These are phyloP conservation scores for Trypanosoma avium DNA, from an alignment of 208 protist genomes.

Conservation along the genomic window DNA sequence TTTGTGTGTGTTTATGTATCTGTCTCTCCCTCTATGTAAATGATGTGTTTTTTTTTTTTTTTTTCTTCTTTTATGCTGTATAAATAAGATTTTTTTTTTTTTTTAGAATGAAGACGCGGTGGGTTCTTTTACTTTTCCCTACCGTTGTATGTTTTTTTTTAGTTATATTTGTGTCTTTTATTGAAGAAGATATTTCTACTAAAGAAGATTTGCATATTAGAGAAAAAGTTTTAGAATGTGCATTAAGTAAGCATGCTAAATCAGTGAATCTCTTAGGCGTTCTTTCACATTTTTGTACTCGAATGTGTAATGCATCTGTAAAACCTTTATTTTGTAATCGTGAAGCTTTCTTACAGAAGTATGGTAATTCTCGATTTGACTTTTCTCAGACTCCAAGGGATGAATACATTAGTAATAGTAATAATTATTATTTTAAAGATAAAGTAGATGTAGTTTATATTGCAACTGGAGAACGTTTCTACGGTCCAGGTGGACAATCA, in stretches of 20 bases:
- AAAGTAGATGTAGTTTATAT: slow-evolving; percentile 10
- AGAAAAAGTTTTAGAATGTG: too few relatives aligned
- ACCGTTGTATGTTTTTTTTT: slow-evolving; percentile 19
- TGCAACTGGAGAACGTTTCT: slow-evolving; percentile 16
- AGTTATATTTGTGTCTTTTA: neutral
- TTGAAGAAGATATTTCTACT: too few relatives aligned
- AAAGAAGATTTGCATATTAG: too few relatives aligned
- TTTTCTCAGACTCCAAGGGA: slow-evolving; percentile 7
- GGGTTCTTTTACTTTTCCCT: neutral
- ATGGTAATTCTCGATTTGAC: slow-evolving; percentile 8
- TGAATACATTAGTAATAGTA: neutral
- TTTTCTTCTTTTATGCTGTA: neutral
- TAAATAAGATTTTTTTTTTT: too few relatives aligned
- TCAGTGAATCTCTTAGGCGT: neutral
- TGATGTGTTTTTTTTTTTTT: slow-evolving; percentile 5
- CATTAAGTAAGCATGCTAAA: neutral
- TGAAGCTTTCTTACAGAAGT: neutral
- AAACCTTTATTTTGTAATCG: slow-evolving; percentile 15
- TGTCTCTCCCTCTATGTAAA: too few relatives aligned
- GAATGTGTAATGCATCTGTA: neutral
- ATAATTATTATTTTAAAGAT: too few relatives aligned
- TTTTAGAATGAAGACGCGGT: too few relatives aligned
- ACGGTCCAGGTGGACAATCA: slow-evolving; percentile 21
- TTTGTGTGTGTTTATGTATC: too few relatives aligned
- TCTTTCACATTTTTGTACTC: neutral